Evolutionary conservation across 2,329 filamentous ascomycete species (phyloP).

Genomic region (Trichoderma sp.): DNA sequence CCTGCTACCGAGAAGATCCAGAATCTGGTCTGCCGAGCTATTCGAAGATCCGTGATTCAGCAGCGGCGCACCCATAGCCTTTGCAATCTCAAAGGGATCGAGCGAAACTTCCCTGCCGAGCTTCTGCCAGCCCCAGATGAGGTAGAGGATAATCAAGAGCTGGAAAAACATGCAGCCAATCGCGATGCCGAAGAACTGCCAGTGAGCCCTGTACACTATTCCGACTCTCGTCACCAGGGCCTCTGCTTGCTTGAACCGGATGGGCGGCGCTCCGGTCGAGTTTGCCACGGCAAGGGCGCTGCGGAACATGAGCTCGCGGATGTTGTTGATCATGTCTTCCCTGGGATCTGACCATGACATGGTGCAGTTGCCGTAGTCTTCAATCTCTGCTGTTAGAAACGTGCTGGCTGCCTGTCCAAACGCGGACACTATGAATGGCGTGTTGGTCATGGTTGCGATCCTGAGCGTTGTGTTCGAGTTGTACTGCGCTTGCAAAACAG

Average conservation of each 20-base stretch:
- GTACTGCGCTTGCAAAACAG: conserved; percentile 6
- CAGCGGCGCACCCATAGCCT: conserved; percentile 11
- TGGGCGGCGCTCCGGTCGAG: neutral
- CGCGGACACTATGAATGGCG: neutral
- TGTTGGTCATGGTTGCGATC: neutral
- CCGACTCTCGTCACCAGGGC: neutral
- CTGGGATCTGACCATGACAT: conserved; percentile 12
- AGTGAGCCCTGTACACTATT: conserved; percentile 1
- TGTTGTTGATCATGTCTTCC: conserved; percentile 11
- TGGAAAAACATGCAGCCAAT: conserved; percentile 1
- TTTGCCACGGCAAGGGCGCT: conserved; percentile 5
- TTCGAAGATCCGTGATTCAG: conserved; percentile 7
- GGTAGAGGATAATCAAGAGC: neutral
- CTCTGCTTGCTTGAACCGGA: neutral
- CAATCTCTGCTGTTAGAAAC: neutral
- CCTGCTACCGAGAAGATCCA: neutral
- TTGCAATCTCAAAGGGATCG: conserved; percentile 15
- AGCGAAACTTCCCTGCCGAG: conserved; percentile 3
- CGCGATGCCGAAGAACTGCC: neutral
- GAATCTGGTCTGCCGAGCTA: neutral
- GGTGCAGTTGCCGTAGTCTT: conserved; percentile 5
- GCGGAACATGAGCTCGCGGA: conserved; percentile 10
- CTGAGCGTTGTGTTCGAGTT: conserved; percentile 7
- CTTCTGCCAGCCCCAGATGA: conserved; percentile 1
- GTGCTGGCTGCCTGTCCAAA: conserved; percentile 13